Conservation (phyloP, 371 early-diverging fungal species). For the Mucor velutinosus region DNA sequence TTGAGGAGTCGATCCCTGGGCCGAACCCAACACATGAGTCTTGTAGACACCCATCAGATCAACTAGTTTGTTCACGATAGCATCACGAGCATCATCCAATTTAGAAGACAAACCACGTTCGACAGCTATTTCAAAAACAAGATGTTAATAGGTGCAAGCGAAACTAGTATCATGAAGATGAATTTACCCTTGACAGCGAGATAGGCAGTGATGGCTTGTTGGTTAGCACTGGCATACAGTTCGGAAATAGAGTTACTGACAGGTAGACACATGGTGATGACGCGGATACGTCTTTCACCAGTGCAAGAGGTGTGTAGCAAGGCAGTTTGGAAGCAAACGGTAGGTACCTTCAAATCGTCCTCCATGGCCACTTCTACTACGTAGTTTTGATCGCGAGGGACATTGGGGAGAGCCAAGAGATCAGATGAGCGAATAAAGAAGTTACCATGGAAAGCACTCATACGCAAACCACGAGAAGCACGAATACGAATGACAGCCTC, state of each 20-base stretch:
- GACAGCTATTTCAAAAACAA: slow-evolving; percentile 26
- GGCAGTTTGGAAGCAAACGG: slow-evolving; percentile 87
- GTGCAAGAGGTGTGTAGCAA: slow-evolving; percentile 72
- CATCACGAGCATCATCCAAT: slow-evolving; percentile 77
- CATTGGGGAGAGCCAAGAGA: slow-evolving; percentile 84
- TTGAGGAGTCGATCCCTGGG: slow-evolving; percentile 56
- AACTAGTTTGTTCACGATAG: slow-evolving; percentile 80
- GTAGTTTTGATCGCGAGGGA: slow-evolving; percentile 84
- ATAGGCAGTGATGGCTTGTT: slow-evolving; percentile 80
- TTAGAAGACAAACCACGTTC: slow-evolving; percentile 68
- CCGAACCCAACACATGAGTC: slow-evolving; percentile 71
- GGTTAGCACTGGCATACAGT: slow-evolving; percentile 80
- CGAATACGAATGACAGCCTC: slow-evolving; percentile 92
- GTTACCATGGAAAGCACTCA: slow-evolving; percentile 83
- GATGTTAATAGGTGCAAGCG: background rate
- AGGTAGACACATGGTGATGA: slow-evolving; percentile 81
- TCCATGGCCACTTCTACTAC: slow-evolving; percentile 79
- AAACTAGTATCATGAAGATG: background rate
- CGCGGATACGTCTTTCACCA: slow-evolving; percentile 86
- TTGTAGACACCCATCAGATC: slow-evolving; percentile 90
- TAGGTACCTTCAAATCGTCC: slow-evolving; percentile 66
- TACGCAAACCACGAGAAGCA: slow-evolving; percentile 74
- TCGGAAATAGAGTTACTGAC: slow-evolving; percentile 71
- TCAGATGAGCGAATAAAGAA: slow-evolving; percentile 86
- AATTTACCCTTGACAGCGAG: slow-evolving; percentile 73